Conservation (phyloP, 345 rosid species). For the Cardamine occulta region DNA sequence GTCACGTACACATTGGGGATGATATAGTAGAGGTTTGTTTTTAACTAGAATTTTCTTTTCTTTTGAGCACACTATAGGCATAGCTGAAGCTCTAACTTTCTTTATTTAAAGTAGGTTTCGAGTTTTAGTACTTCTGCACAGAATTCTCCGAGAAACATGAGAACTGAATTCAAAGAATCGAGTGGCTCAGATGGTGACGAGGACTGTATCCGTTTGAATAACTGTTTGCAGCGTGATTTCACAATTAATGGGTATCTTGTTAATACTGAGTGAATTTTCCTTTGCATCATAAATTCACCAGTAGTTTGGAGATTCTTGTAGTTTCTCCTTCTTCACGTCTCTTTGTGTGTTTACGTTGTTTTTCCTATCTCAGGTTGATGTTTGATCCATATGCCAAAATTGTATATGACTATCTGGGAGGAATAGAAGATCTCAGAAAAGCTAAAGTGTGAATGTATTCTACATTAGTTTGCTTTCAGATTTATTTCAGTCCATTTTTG, state of each 20-base stretch:
- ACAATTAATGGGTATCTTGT: conserved; percentile 85
- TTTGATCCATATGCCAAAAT: conserved; percentile 87
- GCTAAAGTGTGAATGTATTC: conserved; percentile 90
- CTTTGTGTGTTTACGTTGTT: conserved; percentile 5
- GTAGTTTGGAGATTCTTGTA: not conserved
- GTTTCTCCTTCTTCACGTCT: not conserved
- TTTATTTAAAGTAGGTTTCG: conserved; percentile 52
- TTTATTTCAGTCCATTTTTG: conserved; percentile 20
- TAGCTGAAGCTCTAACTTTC: conserved; percentile 8
- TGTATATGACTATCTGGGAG: conserved; percentile 87
- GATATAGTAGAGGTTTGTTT: conserved; percentile 56
- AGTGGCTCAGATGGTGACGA: conserved; percentile 53
- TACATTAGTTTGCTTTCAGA: conserved; percentile 40
- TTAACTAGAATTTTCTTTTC: not conserved
- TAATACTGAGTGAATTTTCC: not conserved
- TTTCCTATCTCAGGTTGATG: conserved; percentile 66
- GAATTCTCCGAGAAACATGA: conserved; percentile 41
- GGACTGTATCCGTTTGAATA: conserved; percentile 77
- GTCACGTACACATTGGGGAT: conserved; percentile 62
- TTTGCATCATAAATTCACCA: conserved; percentile 6
- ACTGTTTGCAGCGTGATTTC: conserved; percentile 85
- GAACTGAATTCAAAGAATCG: conserved; percentile 46
- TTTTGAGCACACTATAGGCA: not conserved
- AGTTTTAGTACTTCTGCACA: conserved; percentile 64
- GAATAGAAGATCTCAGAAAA: conserved; percentile 82